Conservation (phyloP, 305 asterid genomes). For the Fraxinus nigra region DNA sequence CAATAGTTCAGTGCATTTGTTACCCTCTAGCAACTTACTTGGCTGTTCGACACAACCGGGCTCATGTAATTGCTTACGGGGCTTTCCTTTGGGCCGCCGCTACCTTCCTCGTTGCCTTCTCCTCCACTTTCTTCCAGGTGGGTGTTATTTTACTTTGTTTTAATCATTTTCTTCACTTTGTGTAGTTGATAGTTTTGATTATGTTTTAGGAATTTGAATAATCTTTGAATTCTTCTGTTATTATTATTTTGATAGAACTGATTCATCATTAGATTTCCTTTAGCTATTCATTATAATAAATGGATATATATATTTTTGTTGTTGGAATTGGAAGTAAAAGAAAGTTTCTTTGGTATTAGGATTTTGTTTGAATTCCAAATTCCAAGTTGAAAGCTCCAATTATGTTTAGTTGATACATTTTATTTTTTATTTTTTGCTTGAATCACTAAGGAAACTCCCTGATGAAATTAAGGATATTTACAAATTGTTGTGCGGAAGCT, state of each 20-base stretch:
- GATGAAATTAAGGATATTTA: not conserved
- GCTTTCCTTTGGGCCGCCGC: constrained; percentile 83
- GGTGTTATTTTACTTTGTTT: not conserved
- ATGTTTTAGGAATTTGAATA: not conserved
- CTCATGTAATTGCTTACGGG: constrained; percentile 64
- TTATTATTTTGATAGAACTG: constrained; percentile 5
- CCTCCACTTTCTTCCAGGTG: constrained; percentile 69
- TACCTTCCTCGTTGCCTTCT: constrained; percentile 74
- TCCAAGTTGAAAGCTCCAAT: not conserved
- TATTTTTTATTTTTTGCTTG: not conserved
- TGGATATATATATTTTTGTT: not conserved
- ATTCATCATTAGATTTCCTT: not conserved
- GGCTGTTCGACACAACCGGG: constrained; percentile 66
- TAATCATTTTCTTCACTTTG: not conserved
- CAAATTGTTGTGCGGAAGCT: no score
- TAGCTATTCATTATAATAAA: not conserved
- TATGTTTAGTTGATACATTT: not conserved
- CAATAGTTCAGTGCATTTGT: constrained; percentile 67
- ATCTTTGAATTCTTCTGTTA: constrained; percentile 7
- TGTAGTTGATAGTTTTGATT: not conserved
- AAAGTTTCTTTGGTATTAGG: not conserved
- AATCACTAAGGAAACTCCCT: not conserved
- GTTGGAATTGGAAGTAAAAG: not conserved
- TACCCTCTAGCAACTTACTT: constrained; percentile 74
- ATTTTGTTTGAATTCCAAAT: not conserved